Base-by-base conservation (phyloP, 1,284 basidiomycete genomes). In the Melampsora americana region DNA sequence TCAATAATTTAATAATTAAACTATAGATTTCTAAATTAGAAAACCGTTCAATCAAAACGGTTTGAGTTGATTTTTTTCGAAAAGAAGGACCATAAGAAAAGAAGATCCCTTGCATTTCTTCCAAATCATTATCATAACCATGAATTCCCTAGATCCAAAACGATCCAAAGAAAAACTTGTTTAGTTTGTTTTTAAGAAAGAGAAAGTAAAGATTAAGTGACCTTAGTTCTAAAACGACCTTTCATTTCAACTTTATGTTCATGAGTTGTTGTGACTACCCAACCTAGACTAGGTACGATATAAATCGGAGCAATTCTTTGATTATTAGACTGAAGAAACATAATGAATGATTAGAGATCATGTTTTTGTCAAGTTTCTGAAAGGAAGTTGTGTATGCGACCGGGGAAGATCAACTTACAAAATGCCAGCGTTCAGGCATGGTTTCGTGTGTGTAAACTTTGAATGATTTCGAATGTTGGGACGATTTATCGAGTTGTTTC, bases 251-350 rank as follows among this genome's bases (percentile, higher is more conserved):
- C 81, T 66, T 82, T 78, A 53, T 81, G 79, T 69, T 84, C 84
- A 60, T 84, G 80, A 75, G 82, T 83, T 69, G 89, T 78, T 86
- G 92, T 81, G 88, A 86, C 59, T 85, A 89, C 82, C 84, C 91
- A 93, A 0, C 90, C 91, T 26, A 92, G 86, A 79, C 87, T 86
- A 2, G 93, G 92, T 0, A 94, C 86, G 71, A 93, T 85, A 82
- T 92, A 95, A n/a, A 95, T 86, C 4, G 92, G 92, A 11, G 93
- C 91, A 79, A 95, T 92, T 23, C 93, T 86, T 67, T 88, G 85
- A 79, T 87, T 88, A 66, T 87, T 80, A 0, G 87, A 84, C 72
- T 74, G 35, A 56, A 30, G n/a, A 14, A 16, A 28, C n/a, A 62
- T 6, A 20, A 26, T 28, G n/a, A 62, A 23, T 5, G 23, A 65